Percentiles rank a stretch among this genome's conserved stretches.
Evolutionary conservation across 371 early-diverging fungal species (phyloP).

Genomic region (Batrachochytrium dendrobatidis): DNA sequence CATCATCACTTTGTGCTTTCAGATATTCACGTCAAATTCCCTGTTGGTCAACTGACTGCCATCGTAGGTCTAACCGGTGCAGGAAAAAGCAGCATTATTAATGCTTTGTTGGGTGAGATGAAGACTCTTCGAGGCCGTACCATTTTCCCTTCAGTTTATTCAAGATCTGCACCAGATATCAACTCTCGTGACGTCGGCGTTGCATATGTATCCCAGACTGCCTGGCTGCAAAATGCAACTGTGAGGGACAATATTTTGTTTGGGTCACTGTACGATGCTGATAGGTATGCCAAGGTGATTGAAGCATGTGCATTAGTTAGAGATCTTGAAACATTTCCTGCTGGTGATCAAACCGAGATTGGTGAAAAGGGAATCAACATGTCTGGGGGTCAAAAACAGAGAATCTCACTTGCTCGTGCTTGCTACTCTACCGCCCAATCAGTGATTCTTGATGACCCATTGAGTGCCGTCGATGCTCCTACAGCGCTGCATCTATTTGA

Average conservation of each 20-base stretch:
- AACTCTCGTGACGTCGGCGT: constrained; percentile 12
- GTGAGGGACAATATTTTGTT: constrained; percentile 53
- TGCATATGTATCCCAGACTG: constrained; percentile 45
- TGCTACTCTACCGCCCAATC: constrained; percentile 10
- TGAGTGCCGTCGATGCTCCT: constrained; percentile 73
- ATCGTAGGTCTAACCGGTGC: constrained; percentile 56
- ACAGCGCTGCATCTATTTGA: constrained; percentile 71
- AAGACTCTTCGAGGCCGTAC: background rate
- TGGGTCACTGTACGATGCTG: constrained; percentile 39
- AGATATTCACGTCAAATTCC: constrained; percentile 32
- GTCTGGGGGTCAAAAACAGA: constrained; percentile 35
- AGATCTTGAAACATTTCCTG: constrained; percentile 34
- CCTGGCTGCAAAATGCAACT: constrained; percentile 48
- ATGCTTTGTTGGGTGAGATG: constrained; percentile 53
- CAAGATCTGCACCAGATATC: background rate
- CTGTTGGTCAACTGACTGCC: constrained; percentile 50
- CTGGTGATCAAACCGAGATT: constrained; percentile 33
- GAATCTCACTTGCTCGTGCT: constrained; percentile 37
- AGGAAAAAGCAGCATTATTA: constrained; percentile 58
- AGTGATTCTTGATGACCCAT: constrained; percentile 36
- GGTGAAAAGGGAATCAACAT: constrained; percentile 30
- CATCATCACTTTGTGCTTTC: constrained; percentile 4
- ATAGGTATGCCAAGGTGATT: constrained; percentile 35
- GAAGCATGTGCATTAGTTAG: constrained; percentile 53
- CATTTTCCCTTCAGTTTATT: no score